These are phyloP conservation scores for Cicer chorassanicum DNA, from an alignment of 306 rosid genomes.

Conservation along the genomic window DNA sequence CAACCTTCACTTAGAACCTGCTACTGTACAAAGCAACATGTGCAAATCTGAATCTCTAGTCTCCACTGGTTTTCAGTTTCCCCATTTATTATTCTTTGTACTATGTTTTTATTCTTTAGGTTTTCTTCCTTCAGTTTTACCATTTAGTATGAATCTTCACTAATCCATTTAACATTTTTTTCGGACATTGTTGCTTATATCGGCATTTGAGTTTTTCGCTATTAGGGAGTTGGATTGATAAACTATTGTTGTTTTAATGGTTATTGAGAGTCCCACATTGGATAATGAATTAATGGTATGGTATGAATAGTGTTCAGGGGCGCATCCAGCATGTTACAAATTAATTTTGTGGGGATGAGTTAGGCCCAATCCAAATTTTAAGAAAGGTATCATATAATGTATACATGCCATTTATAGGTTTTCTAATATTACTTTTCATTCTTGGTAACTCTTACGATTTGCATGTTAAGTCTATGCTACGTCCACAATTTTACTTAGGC, in stretches of 20 bases:
- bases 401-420: background rate
- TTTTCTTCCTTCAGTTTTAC: background rate
- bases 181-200: background rate
- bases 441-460: background rate
- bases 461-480: background rate
- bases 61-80: background rate
- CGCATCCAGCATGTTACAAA: background rate
- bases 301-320: background rate
- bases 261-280: background rate
- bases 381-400: too few species aligned
- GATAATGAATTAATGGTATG: background rate
- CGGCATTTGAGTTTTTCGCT: background rate
- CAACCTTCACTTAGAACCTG: background rate
- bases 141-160: background rate
- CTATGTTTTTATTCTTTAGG: background rate
- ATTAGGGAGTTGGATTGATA: background rate
- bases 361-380: too few species aligned
- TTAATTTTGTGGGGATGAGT: background rate
- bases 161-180: background rate
- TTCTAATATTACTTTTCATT: background rate
- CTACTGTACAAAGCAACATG: background rate
- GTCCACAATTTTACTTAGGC: background rate
- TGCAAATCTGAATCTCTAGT: slow-evolving; percentile 17
- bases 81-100: too few species aligned
- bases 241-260: background rate